Evolutionary conservation across 768 basidiomycete species (phyloP).

Genomic region (Naganishia kalamii): DNA sequence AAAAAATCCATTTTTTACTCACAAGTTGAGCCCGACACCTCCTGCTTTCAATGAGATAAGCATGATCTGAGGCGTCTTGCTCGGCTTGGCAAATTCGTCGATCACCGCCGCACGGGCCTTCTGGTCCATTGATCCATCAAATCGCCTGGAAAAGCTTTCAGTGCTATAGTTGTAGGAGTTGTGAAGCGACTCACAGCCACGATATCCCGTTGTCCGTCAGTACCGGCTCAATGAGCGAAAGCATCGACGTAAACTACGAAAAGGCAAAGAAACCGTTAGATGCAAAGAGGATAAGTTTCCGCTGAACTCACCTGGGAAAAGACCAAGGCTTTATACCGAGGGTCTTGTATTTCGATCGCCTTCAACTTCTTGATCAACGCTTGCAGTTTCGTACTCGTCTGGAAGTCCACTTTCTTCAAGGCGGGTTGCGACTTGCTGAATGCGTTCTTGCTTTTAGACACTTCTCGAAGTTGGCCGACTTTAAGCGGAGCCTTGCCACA

Average conservation of each 20-base stretch:
- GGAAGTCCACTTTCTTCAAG: conserved; percentile 73
- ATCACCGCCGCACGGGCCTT: conserved; percentile 71
- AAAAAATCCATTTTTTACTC: neutral
- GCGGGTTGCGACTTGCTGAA: conserved; percentile 32
- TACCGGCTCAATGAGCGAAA: conserved; percentile 38
- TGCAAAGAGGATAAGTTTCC: neutral
- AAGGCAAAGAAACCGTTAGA: neutral
- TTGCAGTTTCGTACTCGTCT: conserved; percentile 82
- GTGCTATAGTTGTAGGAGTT: neutral
- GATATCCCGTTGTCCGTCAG: conserved; percentile 38
- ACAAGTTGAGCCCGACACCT: conserved; percentile 80
- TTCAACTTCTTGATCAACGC: conserved; percentile 70
- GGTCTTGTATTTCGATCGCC: conserved; percentile 56
- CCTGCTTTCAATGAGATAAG: conserved; percentile 57
- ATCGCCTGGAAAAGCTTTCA: conserved; percentile 50
- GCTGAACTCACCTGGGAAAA: conserved; percentile 42
- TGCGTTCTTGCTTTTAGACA: conserved; percentile 32
- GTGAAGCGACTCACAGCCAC: conserved; percentile 33
- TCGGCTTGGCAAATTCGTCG: conserved; percentile 65
- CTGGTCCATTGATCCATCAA: conserved; percentile 88
- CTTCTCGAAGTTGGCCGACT: conserved; percentile 36
- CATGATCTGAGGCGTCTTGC: conserved; percentile 63
- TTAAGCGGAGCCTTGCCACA: conserved; percentile 51
- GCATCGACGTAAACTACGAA: conserved; percentile 30
- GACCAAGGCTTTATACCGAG: conserved; percentile 55